Evolutionary conservation across 2,329 filamentous ascomycete genomes (phyloP), one percentile per base, ranked within the genome.

Genomic region (Podosphaera fusca): DNA sequence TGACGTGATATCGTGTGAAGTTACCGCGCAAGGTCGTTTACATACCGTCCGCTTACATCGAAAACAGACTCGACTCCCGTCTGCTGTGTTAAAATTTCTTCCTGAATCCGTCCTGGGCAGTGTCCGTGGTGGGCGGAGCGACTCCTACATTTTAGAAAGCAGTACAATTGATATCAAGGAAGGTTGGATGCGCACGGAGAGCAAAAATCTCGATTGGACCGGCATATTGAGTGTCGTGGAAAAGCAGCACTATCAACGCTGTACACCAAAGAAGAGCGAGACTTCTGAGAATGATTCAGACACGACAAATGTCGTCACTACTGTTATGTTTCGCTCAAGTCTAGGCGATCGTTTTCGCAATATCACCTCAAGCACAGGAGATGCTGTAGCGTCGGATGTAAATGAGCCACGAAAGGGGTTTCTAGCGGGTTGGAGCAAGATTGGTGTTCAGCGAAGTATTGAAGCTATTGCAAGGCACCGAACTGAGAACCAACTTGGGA

Each of bases 151-250:
- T 57, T 78, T 92, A 45, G 86, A 92, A 71, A 85, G 79, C 35
- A 87, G 82, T 62, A 76, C 86, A 7, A 81, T 92, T 33, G 85
- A 90, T 68, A 80, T 88, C 60, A 81, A 79, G 59, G 79, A 88
- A 65, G 85, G 85, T 51, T 87, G 83, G 80, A 89, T 92, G 84
- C 77, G 79, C 66, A 87, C 84, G 0, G 85, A 90, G 70, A 86
- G 81, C 64, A 77, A 80, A 61, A 92, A 92, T 64, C 74, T 92
- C 56, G 87, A 90, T 69, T 90, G 84, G 70, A 86, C 85, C 4
- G 84, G 85, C 59, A 82, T 92, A 21, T 70, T 92, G 45, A 85
- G 81, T 53, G 85, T 92, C 10, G 74, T 88, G 29, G 86, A 92
- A 71, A 75, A 80, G 63, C 86, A 92, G 67, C 71, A 77, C 58